Evolutionary conservation across 108 stramenopile genomes (phyloP), one percentile per base, ranked within the genome.

Genomic region (Pseudonitzschia multistriata): DNA sequence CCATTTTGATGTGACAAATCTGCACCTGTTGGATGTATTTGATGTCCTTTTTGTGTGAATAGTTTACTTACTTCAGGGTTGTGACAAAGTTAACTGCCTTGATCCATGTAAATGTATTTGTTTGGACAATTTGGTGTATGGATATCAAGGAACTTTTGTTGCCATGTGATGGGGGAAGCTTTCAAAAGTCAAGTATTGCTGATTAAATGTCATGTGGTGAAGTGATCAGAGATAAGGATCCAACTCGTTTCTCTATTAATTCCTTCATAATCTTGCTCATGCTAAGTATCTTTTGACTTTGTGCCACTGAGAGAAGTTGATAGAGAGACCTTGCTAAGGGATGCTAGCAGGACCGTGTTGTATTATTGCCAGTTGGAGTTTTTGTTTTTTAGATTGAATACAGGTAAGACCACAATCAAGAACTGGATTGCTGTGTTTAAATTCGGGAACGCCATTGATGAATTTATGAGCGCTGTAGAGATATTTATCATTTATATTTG

Each of bases 371-470:
- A 50, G 69, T 15, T 15, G 74, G 22, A 24, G 39, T 62, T 31
- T 71, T 70, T 14, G 75, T 71, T 53, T 71, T 65, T 76, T 76
- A 15, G 70, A 49, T 5, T 42, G 39, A 21, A 71, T 70, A 34
- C 75, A 76, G 3, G 75, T 76, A 22, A 69, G 75, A 56, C 75
- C 5, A n/a, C n/a, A n/a, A n/a, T n/a, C n/a, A n/a, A n/a, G n/a
- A n/a, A n/a, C n/a, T n/a, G n/a, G n/a, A n/a, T n/a, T n/a, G n/a
- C n/a, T n/a, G n/a, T n/a, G n/a, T n/a, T n/a, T n/a, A n/a, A n/a
- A n/a, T n/a, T n/a, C n/a, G n/a, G n/a, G n/a, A n/a, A n/a, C n/a
- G n/a, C n/a, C n/a, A n/a, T n/a, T n/a, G n/a, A n/a, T n/a, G n/a
- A n/a, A n/a, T n/a, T n/a, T n/a, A n/a, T n/a, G n/a, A n/a, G n/a